Base-by-base conservation (phyloP, 495 filamentous ascomycete species). In the Sphaerosporella brunnea region DNA sequence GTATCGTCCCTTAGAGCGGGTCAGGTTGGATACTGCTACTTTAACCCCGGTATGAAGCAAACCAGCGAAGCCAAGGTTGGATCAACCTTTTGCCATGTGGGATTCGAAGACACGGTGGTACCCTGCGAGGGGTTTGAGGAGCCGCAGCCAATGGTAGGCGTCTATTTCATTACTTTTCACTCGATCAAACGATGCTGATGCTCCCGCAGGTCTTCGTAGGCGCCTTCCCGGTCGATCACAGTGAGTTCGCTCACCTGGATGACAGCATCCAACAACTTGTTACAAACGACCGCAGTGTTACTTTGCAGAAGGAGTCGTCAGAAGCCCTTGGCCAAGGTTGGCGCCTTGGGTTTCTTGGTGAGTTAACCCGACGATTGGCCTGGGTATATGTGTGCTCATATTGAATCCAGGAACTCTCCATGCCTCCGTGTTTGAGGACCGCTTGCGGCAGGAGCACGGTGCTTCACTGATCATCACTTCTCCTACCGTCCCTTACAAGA, bases 21-120 rank as follows among this genome's bases (percentile, higher is more conserved):
- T 0, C 90, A 97, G 62, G 83, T 97, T 25, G 90, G 90, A 23
- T 97, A 97, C 52, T 76, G 95, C 34, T 82, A 79, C 63, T 96
- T 97, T 69, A 96, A 94, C 58, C 90, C 92, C 0, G 90, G 88
- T 7, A 97, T 97, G 90, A 96, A 94, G 65, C 72, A 75, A 47
- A 92, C 82, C 49, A 78, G 90, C 56, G 90, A 97, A 56, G 86
- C 90, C 41, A 92, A 93, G 65, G 79, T 96, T 40, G 90, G 90
- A 18, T 92, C 96, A 53, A 96, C 90, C 1, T 93, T 80, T 58
- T 93, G 90, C 1, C 78, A 71, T n/a, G 74, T 86, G 5, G 88
- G 87, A 0, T 76, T 64, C 11, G 82, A 94, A 62, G 74, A 76
- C 50, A 53, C 68, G 1, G 86, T 97, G 1, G 72, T 84, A 59